Evolutionary conservation across 192 early-diverging fungal species (phyloP).

Genomic region (Podochytrium sp.): DNA sequence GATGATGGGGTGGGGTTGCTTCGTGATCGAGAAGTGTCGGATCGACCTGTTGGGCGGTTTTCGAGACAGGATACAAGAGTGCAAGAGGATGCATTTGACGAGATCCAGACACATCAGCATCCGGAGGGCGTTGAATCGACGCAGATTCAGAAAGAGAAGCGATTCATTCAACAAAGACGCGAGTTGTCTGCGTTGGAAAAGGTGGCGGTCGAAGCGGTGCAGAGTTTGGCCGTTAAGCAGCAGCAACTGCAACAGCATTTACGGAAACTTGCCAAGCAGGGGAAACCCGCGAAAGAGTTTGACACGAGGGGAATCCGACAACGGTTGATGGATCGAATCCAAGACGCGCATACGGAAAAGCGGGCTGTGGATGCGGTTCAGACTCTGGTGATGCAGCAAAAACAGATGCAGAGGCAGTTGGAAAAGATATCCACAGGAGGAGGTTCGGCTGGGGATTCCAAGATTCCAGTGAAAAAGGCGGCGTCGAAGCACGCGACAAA

Average conservation of each 20-base stretch:
- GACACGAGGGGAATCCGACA: neutral
- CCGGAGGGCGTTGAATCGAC: neutral
- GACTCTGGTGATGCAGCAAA: neutral
- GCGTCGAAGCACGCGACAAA: neutral
- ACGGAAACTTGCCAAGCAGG: neutral
- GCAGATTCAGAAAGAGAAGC: constrained; percentile 20
- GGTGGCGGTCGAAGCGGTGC: constrained; percentile 10
- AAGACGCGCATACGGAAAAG: constrained; percentile 3
- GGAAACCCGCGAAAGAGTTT: neutral
- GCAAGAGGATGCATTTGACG: neutral
- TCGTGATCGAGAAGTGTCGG: too few relatives aligned
- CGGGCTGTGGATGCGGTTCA: neutral
- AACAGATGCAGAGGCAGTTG: neutral
- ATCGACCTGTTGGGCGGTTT: too few relatives aligned
- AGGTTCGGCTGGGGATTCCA: neutral
- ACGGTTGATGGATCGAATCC: neutral
- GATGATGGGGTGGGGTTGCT: too few relatives aligned
- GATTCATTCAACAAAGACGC: neutral
- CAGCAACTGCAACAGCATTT: constrained; percentile 1
- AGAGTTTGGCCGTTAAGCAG: constrained; percentile 6
- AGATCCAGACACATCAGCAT: neutral
- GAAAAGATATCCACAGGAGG: neutral
- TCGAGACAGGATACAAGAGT: too few relatives aligned
- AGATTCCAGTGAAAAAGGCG: neutral
- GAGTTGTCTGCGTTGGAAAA: constrained; percentile 6